Evolutionary conservation across 176 grass and related monocot genomes (phyloP).

Genomic region (Ananas comosus): DNA sequence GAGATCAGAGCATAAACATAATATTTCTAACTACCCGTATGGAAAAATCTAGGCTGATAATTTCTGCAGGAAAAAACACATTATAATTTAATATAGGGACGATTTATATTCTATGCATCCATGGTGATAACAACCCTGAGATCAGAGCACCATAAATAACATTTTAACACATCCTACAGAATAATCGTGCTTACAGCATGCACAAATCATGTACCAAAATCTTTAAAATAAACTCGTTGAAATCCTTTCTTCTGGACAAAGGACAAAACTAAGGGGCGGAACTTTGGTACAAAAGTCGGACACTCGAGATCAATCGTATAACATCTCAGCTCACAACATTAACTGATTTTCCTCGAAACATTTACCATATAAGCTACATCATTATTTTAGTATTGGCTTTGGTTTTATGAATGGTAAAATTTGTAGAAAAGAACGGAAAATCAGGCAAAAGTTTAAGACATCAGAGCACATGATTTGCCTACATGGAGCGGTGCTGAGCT

Average conservation of each 20-base stretch:
- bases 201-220: background rate
- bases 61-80: background rate
- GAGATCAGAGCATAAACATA: slow-evolving; percentile 12
- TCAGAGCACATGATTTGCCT: slow-evolving; percentile 15
- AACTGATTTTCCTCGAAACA: no score
- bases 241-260: background rate
- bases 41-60: slow-evolving; percentile 8
- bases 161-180: no score
- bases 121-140: background rate
- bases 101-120: background rate
- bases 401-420: background rate
- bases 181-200: no score
- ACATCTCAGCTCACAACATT: no score
- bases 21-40: slow-evolving; percentile 4
- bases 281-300: no score
- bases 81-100: no score
- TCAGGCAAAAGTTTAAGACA: background rate
- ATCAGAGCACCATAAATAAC: background rate
- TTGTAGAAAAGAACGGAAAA: background rate
- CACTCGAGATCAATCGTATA: no score
- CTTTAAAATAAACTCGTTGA: no score
- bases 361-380: no score
- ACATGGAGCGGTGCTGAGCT: slow-evolving; percentile 93
- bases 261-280: no score
- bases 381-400: no score